These are phyloP conservation scores for Grifola frondosa DNA, from an alignment of 1,284 basidiomycete genomes.

Conservation along the genomic window DNA sequence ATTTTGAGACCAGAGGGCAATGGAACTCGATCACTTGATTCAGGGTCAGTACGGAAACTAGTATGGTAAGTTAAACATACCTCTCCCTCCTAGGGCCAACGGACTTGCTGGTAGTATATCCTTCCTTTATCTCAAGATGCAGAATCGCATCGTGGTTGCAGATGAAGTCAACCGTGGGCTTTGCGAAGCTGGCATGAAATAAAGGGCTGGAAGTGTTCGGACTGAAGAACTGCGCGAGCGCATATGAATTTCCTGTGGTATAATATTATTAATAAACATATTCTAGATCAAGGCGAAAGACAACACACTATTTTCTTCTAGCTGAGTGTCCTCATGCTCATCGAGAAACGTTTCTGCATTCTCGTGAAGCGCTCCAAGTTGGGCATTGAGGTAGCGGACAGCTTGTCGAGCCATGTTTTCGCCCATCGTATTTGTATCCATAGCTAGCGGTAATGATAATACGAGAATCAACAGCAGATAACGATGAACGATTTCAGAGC, in stretches of 20 bases:
- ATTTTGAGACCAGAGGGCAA: conserved; percentile 9
- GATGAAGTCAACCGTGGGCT: conserved; percentile 26
- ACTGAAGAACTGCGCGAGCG: conserved; percentile 24
- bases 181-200: conserved; percentile 23
- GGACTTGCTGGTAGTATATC: conserved; percentile 14
- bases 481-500: too few relatives aligned
- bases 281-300: too few relatives aligned
- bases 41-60: not conserved
- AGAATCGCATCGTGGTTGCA: conserved; percentile 31
- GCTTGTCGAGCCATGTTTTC: conserved; percentile 31
- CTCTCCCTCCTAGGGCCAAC: not conserved
- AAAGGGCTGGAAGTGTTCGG: conserved; percentile 12
- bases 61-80: not conserved
- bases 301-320: conserved; percentile 11
- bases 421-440: too few relatives aligned
- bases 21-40: conserved; percentile 3
- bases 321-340: conserved; percentile 15
- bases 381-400: conserved; percentile 31
- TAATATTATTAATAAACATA: too few relatives aligned
- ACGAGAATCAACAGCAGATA: too few relatives aligned
- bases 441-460: too few relatives aligned
- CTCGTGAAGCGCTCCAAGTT: conserved; percentile 28
- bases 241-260: conserved; percentile 19
- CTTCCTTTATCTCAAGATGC: conserved; percentile 18
- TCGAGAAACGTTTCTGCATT: conserved; percentile 27